Evolutionary conservation across 2,329 filamentous ascomycete genomes (phyloP), one percentile per base, ranked within the genome.

Genomic region (Fusarium temperatum): DNA sequence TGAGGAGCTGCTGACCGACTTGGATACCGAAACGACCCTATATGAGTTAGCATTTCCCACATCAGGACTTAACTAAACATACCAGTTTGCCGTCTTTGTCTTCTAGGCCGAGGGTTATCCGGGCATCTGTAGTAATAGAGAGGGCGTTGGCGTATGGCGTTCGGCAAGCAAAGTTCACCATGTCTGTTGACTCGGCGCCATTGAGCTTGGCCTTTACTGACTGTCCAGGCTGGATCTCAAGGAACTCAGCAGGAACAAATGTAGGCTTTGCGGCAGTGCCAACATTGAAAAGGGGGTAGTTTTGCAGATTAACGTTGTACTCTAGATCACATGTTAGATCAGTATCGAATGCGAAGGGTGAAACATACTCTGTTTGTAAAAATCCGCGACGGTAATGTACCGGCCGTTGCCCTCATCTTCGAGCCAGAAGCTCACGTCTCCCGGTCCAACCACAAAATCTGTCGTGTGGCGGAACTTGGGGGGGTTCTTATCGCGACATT

Each of bases 151-250:
- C 83, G 4, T 86, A 86, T 0, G 94, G 93, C 1, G 83, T 83
- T 8, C 92, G 88, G 63, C 92, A 93, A 3, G 94, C 92, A 78
- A 94, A 94, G 1, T 83, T 83, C 51, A 96, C 90, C 93, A 96
- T 95, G 2, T 83, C 77, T 0, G 87, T 85, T 0, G 92, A 93
- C 78, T 96, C 92, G 0, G 85, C 81, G 0, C 87, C 84, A 2
- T 80, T 86, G 22, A 95, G 84, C 75, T 91, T 90, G 8, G 87
- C 83, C 44, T 88, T 89, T 28, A 90, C 86, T 0, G 88, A 81
- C 77, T 96, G 93, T 0, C 92, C 93, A 3, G 88, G 85, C 14
- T 90, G 78, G 6, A 96, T 87, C 8, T 84, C 81, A 70, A 93
- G 91, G 11, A 91, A 83, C 79, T 95, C 92, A 1, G 89, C 88